Percentiles rank a stretch among this genome's conserved stretches.
These are phyloP conservation scores for Carex littledalei DNA, from an alignment of 176 grass and related monocot species.

Conservation along the genomic window DNA sequence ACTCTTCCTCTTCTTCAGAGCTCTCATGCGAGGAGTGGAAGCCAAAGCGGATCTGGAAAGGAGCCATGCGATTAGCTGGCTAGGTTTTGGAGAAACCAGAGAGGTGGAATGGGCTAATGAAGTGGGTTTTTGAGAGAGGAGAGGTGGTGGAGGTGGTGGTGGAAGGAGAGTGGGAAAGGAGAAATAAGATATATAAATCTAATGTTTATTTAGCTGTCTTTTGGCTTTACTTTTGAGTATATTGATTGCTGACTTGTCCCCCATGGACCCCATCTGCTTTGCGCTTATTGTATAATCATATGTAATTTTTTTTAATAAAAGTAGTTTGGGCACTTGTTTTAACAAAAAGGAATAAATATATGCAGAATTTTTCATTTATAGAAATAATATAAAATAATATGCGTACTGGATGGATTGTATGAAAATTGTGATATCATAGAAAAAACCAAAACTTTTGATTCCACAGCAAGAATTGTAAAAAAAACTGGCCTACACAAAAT, in stretches of 20 bases:
- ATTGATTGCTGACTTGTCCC: background rate
- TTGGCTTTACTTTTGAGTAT: constrained; percentile 3
- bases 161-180: constrained; percentile 4
- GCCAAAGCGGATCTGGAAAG: constrained; percentile 58
- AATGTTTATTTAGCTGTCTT: background rate
- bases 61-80: constrained; percentile 36
- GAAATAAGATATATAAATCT: constrained; percentile 21
- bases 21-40: constrained; percentile 45
- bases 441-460: no score
- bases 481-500: no score
- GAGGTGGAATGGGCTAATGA: background rate
- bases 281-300: background rate
- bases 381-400: no score
- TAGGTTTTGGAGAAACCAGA: background rate
- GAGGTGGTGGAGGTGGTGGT: constrained; percentile 22
- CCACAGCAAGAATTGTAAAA: no score
- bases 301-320: background rate
- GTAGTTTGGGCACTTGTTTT: no score
- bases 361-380: no score
- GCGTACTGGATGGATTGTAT: no score
- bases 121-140: background rate
- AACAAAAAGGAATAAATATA: no score
- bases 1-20: constrained; percentile 37
- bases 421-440: no score
- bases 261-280: background rate